phyloP scores from a whole-genome alignment of 2,329 filamentous ascomycete genomes.

The Colletotrichum sp. region DNA sequence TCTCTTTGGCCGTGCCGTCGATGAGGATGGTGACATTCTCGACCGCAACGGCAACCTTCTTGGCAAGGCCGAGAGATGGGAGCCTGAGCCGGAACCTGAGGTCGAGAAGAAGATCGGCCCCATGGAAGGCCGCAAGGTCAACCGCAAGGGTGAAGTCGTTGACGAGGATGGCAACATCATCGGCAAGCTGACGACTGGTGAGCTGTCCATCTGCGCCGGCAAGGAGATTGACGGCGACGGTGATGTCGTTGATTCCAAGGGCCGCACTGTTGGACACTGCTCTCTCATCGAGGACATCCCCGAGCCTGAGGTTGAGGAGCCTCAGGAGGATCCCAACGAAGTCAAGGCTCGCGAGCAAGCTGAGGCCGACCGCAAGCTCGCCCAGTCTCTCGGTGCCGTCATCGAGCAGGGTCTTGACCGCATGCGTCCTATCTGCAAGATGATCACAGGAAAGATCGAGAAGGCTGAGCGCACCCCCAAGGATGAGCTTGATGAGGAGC shows the following conservation, averaged over 20 bases:
- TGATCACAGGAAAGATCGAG: constrained; percentile 86
- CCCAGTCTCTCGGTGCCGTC: constrained; percentile 74
- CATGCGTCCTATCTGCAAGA: constrained; percentile 83
- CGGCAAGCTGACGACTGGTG: constrained; percentile 72
- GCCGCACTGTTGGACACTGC: constrained; percentile 70
- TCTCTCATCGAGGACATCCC: constrained; percentile 67
- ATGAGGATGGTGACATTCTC: constrained; percentile 82
- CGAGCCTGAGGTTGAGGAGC: constrained; percentile 52
- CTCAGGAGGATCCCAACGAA: constrained; percentile 44
- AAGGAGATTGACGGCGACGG: constrained; percentile 75
- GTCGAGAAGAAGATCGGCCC: constrained; percentile 58
- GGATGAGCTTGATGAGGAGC: constrained; percentile 89
- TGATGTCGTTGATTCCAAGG: constrained; percentile 73
- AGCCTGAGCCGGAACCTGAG: constrained; percentile 47
- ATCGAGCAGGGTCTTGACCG: constrained; percentile 83
- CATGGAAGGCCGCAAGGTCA: constrained; percentile 59
- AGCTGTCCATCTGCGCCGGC: constrained; percentile 66
- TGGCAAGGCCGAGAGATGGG: constrained; percentile 65
- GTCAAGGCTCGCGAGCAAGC: constrained; percentile 63
- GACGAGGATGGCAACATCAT: constrained; percentile 65
- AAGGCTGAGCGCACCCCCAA: constrained; percentile 79
- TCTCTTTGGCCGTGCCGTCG: constrained; percentile 75
- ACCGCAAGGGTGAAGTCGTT: constrained; percentile 63
- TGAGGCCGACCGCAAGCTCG: constrained; percentile 75
- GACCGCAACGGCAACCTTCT: constrained; percentile 73